Evolutionary conservation across 352 stramenopile genomes (phyloP).

Genomic region (Pythium rhizo-oryzae): DNA sequence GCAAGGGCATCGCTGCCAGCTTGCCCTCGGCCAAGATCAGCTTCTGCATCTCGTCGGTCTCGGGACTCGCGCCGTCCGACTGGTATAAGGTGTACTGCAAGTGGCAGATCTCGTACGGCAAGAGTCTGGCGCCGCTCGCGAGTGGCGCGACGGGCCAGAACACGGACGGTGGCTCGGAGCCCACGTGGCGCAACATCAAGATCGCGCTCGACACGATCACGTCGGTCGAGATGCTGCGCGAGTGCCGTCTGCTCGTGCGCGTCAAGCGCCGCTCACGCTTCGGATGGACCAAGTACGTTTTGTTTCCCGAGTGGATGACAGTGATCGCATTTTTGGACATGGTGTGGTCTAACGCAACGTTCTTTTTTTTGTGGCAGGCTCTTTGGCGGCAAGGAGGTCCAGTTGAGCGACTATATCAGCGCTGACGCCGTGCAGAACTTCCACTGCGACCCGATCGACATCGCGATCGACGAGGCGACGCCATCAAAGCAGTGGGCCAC

Average conservation of each 20-base stretch:
- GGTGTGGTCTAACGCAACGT: too few relatives aligned
- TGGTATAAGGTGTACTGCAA: constrained; percentile 29
- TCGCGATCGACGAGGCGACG: constrained; percentile 11
- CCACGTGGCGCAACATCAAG: constrained; percentile 13
- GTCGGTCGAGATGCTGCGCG: constrained; percentile 22
- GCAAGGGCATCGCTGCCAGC: neutral
- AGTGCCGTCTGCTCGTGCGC: constrained; percentile 13
- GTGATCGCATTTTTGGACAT: neutral
- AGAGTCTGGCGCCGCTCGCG: constrained; percentile 5
- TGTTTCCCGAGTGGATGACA: neutral
- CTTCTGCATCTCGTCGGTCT: constrained; percentile 10
- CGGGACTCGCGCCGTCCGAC: constrained; percentile 12
- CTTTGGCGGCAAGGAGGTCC: constrained; percentile 5
- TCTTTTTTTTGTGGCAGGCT: neutral
- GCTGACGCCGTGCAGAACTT: constrained; percentile 9
- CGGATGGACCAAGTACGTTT: constrained; percentile 19
- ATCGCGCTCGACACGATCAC: constrained; percentile 1
- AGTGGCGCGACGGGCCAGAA: constrained; percentile 11
- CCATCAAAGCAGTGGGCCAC: constrained; percentile 10
- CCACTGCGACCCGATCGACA: constrained; percentile 15
- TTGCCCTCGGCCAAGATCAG: neutral
- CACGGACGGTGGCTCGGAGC: neutral
- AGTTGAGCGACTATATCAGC: constrained; percentile 6
- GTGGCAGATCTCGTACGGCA: constrained; percentile 16
- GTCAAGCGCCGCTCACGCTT: constrained; percentile 15